Conservation (phyloP, 2,329 filamentous ascomycete genomes). For the Xenoacremonium recifei region DNA sequence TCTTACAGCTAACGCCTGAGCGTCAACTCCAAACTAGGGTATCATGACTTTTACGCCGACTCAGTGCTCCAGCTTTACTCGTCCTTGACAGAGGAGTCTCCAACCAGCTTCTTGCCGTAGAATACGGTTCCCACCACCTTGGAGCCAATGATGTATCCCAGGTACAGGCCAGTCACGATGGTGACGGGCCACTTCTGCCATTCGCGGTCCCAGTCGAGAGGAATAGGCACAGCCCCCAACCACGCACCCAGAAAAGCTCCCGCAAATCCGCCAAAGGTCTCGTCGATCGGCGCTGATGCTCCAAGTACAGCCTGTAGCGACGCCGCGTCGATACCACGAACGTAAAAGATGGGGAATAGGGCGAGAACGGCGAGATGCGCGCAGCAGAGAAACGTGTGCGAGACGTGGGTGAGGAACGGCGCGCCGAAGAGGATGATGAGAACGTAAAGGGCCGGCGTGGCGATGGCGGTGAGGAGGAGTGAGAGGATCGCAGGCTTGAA, state of each 20-base stretch:
- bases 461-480: conserved; percentile 62
- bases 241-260: conserved; percentile 81
- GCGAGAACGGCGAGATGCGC: conserved; percentile 79
- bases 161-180: conserved; percentile 78
- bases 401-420: conserved; percentile 76
- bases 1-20: too few relatives aligned
- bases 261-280: conserved; percentile 78
- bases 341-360: conserved; percentile 79
- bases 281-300: conserved; percentile 71
- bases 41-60: too few relatives aligned
- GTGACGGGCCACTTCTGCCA: conserved; percentile 99
- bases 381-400: conserved; percentile 76
- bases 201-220: conserved; percentile 96
- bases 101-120: conserved; percentile 43
- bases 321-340: conserved; percentile 71
- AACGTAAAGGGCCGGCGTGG: conserved; percentile 62
- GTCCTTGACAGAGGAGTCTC: conserved; percentile 21
- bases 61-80: conserved; percentile 22
- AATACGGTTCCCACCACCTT: conserved; percentile 53
- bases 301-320: conserved; percentile 72
- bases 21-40: too few relatives aligned
- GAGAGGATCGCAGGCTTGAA: conserved; percentile 46
- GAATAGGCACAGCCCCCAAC: conserved; percentile 93
- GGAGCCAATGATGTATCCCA: conserved; percentile 73
- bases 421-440: conserved; percentile 87